Evolutionary conservation across 2,329 filamentous ascomycete genomes (phyloP), one percentile per base, ranked within the genome.

Genomic region (Helicocarpus griseus): DNA sequence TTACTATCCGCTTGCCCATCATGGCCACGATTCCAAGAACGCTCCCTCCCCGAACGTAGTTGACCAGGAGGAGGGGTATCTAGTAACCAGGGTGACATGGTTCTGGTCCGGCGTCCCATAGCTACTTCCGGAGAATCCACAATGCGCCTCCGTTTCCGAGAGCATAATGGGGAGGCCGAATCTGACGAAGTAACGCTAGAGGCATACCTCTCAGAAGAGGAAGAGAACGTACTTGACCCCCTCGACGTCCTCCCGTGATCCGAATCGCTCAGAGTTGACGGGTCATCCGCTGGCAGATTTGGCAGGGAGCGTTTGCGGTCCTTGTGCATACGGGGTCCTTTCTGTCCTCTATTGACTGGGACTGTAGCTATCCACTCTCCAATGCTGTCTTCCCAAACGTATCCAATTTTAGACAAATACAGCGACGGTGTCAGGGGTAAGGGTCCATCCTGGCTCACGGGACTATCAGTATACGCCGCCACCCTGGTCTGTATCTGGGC

Each of bases 351-450:
- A 26, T 17, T 33, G 46, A 28, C 49, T 1, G 53, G 53, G 19
- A 48, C 49, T n/a, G 47, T 69, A 17, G 69, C 74, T 48, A 80
- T 72, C 77, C 77, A 81, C 61, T 80, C 77, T 33, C 75, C 72
- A 59, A 80, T 79, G 41, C 72, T 74, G 58, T 78, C 76, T 59
- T 80, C 77, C 77, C 77, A 80, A 29, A 73, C 64, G 63, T 69
- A 78, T 61, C 56, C 61, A 35, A 54, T 61, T 51, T 33, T 50
- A 31, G 22, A 46, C 33, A 29, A 38, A 46, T n/a, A 46, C 8
- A 53, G 41, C 22, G 56, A 58, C 5, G 49, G 47, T n/a, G 56
- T 58, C 47, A 57, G 49, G 49, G 43, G 55, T 24, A 48, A 53
- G 51, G 14, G 40, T 39, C 19, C 54, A 31, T 45, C 52, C 49